Conservation (phyloP, 2,329 filamentous ascomycete species). For the Calonectria henricotiae region DNA sequence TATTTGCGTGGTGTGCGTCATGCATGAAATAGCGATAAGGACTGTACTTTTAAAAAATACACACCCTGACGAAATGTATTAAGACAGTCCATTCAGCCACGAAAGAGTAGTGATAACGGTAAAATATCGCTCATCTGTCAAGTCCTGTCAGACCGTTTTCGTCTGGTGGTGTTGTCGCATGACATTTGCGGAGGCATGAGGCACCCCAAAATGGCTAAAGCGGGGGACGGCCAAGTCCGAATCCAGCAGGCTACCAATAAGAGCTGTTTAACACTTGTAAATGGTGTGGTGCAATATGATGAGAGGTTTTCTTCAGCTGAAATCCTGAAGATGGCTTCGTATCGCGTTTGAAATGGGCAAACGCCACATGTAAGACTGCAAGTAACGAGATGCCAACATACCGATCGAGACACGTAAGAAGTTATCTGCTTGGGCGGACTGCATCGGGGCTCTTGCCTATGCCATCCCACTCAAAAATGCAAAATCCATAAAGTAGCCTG, state of each 20-base stretch:
- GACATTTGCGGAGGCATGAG: background rate
- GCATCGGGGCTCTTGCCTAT: too few species aligned
- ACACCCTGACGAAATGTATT: background rate
- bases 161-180: background rate
- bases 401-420: background rate
- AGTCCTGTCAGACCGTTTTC: too few species aligned
- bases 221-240: background rate
- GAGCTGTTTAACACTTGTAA: background rate
- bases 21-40: too few species aligned
- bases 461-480: too few species aligned
- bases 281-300: background rate
- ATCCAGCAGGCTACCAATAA: constrained; percentile 11
- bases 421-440: background rate
- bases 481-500: too few species aligned
- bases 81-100: background rate
- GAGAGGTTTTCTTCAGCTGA: background rate
- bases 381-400: background rate
- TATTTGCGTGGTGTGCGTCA: too few species aligned
- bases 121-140: background rate
- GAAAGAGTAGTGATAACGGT: background rate
- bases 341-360: background rate
- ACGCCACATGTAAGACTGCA: background rate
- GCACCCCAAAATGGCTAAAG: background rate
- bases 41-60: background rate
- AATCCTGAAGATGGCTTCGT: background rate